Evolutionary conservation across 2,329 filamentous ascomycete genomes (phyloP).

Genomic region (Trichoderma aggressivum): DNA sequence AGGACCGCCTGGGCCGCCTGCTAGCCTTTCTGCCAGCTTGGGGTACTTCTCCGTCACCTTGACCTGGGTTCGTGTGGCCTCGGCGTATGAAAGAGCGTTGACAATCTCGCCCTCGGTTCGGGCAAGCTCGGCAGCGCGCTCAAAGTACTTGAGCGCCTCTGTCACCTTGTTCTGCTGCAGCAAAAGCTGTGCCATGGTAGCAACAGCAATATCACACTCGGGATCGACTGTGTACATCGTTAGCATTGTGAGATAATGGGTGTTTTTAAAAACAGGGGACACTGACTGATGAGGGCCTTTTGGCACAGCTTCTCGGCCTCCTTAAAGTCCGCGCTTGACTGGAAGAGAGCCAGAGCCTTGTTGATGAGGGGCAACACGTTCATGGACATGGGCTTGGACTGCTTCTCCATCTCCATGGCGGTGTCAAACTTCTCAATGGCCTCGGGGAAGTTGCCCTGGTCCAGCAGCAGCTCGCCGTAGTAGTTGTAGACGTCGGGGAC

Average conservation of each 20-base stretch:
- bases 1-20: constrained; percentile 34
- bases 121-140: constrained; percentile 90
- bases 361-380: constrained; percentile 98
- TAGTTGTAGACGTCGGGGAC: constrained; percentile 99
- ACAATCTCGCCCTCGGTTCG: constrained; percentile 94
- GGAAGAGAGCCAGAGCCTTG: constrained; percentile 94
- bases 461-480: constrained; percentile 93
- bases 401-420: constrained; percentile 98
- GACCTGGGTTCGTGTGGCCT: constrained; percentile 93
- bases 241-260: constrained; percentile 27
- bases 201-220: constrained; percentile 97
- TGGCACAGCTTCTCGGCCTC: constrained; percentile 96
- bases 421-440: constrained; percentile 98
- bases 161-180: constrained; percentile 97
- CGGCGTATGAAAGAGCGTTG: constrained; percentile 93
- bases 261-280: not conserved
- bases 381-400: constrained; percentile 89
- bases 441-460: constrained; percentile 93
- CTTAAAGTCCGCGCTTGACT: constrained; percentile 95
- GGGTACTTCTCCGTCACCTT: constrained; percentile 88
- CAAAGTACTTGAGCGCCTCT: constrained; percentile 93
- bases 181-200: constrained; percentile 96
- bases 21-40: constrained; percentile 68
- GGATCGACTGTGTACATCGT: constrained; percentile 71
- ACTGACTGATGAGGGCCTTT: constrained; percentile 93